Evolutionary conservation across 1,284 basidiomycete genomes (phyloP).

Genomic region (Cystobasidiaceae sp.): DNA sequence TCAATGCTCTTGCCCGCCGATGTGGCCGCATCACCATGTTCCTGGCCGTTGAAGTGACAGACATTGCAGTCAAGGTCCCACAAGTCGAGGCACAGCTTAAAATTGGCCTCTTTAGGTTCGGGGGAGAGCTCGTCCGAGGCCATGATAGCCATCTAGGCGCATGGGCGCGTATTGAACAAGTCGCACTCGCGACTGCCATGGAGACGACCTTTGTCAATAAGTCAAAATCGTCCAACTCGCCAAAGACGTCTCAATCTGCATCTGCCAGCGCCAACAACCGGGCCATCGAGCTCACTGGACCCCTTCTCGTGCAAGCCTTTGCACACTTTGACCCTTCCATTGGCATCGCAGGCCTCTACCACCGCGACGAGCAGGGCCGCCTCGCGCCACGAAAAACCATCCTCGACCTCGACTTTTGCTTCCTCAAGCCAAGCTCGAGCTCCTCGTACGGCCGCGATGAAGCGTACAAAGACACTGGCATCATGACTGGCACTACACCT

Average conservation of each 20-base stretch:
- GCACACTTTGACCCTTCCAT: constrained; percentile 26
- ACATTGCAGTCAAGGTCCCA: constrained; percentile 5
- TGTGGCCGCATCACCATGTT: constrained; percentile 8
- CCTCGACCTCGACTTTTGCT: constrained; percentile 4
- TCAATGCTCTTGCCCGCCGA: neutral
- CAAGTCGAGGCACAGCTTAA: neutral
- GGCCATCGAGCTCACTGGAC: constrained; percentile 10
- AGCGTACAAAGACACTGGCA: neutral
- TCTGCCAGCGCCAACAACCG: neutral
- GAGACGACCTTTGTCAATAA: neutral
- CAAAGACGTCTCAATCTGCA: neutral
- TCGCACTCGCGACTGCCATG: neutral
- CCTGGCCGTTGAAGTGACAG: constrained; percentile 10
- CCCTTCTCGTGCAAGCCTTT: constrained; percentile 10
- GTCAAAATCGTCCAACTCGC: neutral
- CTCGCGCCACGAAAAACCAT: constrained; percentile 19
- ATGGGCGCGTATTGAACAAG: constrained; percentile 15
- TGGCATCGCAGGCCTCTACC: constrained; percentile 23
- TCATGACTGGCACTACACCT: neutral
- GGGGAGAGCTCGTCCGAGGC: constrained; percentile 9
- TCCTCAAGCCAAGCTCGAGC: neutral
- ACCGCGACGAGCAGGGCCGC: neutral
- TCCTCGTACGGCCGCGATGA: neutral
- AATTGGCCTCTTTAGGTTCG: constrained; percentile 8
- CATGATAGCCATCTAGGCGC: constrained; percentile 16